Evolutionary conservation across 306 rosid genomes (phyloP).

Genomic region (Ammopiptanthus mongolicus): DNA sequence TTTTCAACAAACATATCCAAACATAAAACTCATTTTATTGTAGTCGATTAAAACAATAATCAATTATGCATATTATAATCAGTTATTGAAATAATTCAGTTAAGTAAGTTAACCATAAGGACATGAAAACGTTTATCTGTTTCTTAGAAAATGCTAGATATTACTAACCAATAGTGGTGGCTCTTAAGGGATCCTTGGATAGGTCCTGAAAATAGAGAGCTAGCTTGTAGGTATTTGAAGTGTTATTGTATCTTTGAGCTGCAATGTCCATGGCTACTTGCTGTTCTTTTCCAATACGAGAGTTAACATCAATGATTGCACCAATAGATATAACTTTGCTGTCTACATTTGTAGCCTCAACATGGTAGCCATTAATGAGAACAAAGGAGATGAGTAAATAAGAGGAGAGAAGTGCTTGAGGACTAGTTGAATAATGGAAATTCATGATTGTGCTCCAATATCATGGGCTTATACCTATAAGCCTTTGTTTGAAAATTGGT

Average conservation of each 20-base stretch:
- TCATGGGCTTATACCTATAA: not conserved
- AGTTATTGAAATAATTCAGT: no score
- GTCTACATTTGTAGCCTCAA: not conserved
- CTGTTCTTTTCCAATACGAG: constrained; percentile 48
- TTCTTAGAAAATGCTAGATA: not conserved
- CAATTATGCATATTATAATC: no score
- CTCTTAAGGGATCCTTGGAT: constrained; percentile 16
- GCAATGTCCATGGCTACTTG: constrained; percentile 44
- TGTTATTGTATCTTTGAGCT: constrained; percentile 31
- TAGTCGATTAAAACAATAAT: no score
- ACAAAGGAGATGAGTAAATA: constrained; percentile 15
- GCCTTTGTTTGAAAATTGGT: not conserved
- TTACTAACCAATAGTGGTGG: constrained; percentile 31
- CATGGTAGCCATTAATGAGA: constrained; percentile 4
- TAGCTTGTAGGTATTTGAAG: constrained; percentile 23
- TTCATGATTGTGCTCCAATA: constrained; percentile 23
- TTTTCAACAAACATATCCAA: no score
- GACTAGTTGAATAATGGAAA: not conserved
- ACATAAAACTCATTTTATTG: no score
- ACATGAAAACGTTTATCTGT: not conserved
- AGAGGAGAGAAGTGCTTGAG: not conserved
- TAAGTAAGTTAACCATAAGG: not conserved
- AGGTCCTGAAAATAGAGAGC: constrained; percentile 25
- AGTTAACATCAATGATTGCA: constrained; percentile 30
- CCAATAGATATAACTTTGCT: constrained; percentile 30